These are phyloP conservation scores for Pulveroboletus sp. DNA, from an alignment of 768 basidiomycete genomes.

Conservation along the genomic window DNA sequence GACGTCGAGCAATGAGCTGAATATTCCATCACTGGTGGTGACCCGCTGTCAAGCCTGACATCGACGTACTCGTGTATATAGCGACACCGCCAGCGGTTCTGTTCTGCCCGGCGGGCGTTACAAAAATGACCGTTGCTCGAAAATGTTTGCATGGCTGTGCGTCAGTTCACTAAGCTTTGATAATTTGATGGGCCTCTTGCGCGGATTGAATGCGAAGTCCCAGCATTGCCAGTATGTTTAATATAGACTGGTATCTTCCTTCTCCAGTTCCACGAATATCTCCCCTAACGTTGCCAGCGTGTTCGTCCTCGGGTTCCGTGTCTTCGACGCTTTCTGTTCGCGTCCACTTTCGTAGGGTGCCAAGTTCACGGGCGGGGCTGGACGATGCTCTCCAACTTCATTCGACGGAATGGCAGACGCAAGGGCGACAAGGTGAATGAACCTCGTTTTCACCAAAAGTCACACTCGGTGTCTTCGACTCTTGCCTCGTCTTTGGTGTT, in stretches of 20 bases:
- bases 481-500: constrained; percentile 16
- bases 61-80: neutral
- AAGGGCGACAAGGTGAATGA: constrained; percentile 20
- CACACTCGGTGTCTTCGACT: constrained; percentile 6
- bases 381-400: constrained; percentile 27
- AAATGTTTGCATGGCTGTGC: constrained; percentile 10
- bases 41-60: neutral
- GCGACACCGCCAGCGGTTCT: neutral
- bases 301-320: neutral
- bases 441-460: constrained; percentile 2
- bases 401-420: constrained; percentile 25
- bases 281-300: neutral
- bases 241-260: constrained; percentile 9
- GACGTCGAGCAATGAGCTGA: neutral
- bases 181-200: constrained; percentile 13
- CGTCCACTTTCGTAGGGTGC: neutral
- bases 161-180: constrained; percentile 6
- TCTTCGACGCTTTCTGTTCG: neutral
- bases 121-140: neutral
- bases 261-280: neutral
- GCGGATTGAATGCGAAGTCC: constrained; percentile 14
- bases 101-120: neutral
- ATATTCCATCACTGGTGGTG: neutral
- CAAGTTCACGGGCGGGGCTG: neutral
- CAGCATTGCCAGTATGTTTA: constrained; percentile 16